Evolutionary conservation across 2,329 filamentous ascomycete genomes (phyloP).

Genomic region (Herpotrichia juniperi): DNA sequence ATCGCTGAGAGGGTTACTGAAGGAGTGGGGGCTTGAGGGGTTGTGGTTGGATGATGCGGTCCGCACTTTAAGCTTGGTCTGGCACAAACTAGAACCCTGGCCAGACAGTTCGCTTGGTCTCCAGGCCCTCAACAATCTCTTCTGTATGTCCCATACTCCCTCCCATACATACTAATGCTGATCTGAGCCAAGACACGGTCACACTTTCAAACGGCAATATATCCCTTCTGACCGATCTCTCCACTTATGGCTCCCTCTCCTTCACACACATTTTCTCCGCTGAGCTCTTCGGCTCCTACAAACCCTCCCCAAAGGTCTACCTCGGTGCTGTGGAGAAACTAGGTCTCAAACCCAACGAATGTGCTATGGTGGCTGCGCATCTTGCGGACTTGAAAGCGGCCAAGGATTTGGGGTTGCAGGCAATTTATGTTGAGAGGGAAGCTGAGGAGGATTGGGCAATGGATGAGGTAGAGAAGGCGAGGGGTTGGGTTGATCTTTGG

Average conservation of each 20-base stretch:
- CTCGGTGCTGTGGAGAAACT: conserved; percentile 68
- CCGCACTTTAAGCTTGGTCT: conserved; percentile 60
- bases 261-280: conserved; percentile 70
- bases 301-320: conserved; percentile 73
- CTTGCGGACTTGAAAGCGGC: conserved; percentile 72
- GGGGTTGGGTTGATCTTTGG: conserved; percentile 66
- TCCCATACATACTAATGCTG: conserved; percentile 10
- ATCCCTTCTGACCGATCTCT: conserved; percentile 69
- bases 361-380: conserved; percentile 81
- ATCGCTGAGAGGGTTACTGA: conserved; percentile 65
- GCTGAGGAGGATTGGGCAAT: conserved; percentile 67
- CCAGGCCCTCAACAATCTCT: conserved; percentile 56
- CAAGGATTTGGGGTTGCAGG: conserved; percentile 67
- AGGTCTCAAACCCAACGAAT: conserved; percentile 63
- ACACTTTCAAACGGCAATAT: conserved; percentile 79
- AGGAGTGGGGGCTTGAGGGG: conserved; percentile 60
- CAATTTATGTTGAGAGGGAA: conserved; percentile 74
- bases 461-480: conserved; percentile 59
- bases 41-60: conserved; percentile 60
- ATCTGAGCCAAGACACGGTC: conserved; percentile 51
- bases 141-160: conserved; percentile 40
- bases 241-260: conserved; percentile 61
- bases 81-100: conserved; percentile 78
- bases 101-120: conserved; percentile 67
- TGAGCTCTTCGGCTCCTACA: conserved; percentile 76